Evolutionary conservation across 169 alveolate species (phyloP).

Genomic region (Plasmodium coatneyi): DNA sequence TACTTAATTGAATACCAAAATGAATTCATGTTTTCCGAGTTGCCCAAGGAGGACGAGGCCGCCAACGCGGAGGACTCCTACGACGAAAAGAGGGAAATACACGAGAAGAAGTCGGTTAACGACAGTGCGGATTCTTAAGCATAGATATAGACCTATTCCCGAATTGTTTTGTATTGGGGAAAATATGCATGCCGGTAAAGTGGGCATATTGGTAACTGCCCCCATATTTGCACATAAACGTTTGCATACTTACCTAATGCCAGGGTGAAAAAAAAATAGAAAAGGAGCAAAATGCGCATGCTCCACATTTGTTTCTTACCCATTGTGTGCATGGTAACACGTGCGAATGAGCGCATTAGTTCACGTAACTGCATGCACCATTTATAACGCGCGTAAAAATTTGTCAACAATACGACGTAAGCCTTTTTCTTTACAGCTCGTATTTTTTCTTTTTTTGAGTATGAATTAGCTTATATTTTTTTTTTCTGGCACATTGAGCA

Average conservation of each 20-base stretch:
- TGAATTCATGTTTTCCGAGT: slow-evolving; percentile 93
- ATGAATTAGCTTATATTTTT: neutral
- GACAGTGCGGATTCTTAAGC: neutral
- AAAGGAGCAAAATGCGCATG: neutral
- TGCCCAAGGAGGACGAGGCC: slow-evolving; percentile 68
- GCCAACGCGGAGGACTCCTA: slow-evolving; percentile 30
- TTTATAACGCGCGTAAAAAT: slow-evolving; percentile 10
- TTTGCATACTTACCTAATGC: neutral
- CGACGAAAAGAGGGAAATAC: slow-evolving; percentile 69
- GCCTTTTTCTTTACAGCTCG: neutral
- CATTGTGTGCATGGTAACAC: neutral
- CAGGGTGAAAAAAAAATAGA: neutral
- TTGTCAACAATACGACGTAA: slow-evolving; percentile 27
- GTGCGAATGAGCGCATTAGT: neutral
- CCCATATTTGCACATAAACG: neutral
- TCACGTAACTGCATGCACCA: neutral
- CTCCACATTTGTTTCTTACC: neutral
- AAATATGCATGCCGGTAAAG: neutral
- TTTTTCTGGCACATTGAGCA: neutral
- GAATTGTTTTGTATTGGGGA: neutral
- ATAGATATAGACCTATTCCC: neutral
- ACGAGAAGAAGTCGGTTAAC: slow-evolving; percentile 34
- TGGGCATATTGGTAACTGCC: neutral
- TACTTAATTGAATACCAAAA: slow-evolving; percentile 93
- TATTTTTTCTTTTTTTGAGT: slow-evolving; percentile 1